Conservation (phyloP, 1,284 basidiomycete species). For the Tranzscheliella williamsii region DNA sequence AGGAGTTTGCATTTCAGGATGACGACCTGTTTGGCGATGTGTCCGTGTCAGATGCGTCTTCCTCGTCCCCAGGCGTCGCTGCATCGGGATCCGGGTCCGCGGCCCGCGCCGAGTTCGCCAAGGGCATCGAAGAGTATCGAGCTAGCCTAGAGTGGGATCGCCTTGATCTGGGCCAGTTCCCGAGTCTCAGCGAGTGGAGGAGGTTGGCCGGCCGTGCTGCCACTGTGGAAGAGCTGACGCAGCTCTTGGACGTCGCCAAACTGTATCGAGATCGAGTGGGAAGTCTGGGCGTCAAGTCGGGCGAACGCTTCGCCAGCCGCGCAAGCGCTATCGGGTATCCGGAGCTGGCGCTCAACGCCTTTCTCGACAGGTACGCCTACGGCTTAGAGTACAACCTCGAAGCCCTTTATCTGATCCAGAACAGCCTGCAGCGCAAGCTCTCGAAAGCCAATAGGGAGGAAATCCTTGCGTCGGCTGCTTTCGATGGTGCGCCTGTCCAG, state of each 20-base stretch:
- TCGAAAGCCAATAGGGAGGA: slow-evolving; percentile 1
- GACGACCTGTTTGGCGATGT: slow-evolving; percentile 25
- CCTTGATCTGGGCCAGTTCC: slow-evolving; percentile 12
- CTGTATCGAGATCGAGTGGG: slow-evolving; percentile 29
- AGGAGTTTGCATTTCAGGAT: slow-evolving; percentile 6
- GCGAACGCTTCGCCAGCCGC: neutral
- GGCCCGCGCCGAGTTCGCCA: slow-evolving; percentile 18
- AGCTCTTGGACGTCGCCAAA: slow-evolving; percentile 15
- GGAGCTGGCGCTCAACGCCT: slow-evolving; percentile 25
- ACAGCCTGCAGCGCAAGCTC: slow-evolving; percentile 7
- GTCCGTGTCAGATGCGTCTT: slow-evolving; percentile 1
- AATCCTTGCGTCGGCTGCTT: slow-evolving; percentile 9
- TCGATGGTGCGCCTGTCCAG: slow-evolving; percentile 15
- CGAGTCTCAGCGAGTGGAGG: slow-evolving; percentile 6
- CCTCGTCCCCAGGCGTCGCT: no score
- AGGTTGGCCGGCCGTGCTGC: slow-evolving; percentile 4
- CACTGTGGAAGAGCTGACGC: slow-evolving; percentile 5
- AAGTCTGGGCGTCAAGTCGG: slow-evolving; percentile 5
- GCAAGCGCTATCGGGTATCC: slow-evolving; percentile 7
- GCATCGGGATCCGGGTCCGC: no score
- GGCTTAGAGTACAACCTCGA: slow-evolving; percentile 23
- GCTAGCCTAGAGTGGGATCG: slow-evolving; percentile 7
- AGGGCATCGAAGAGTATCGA: slow-evolving; percentile 3
- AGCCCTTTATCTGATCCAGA: slow-evolving; percentile 12
- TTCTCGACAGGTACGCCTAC: slow-evolving; percentile 20